Evolutionary conservation across 129 eudicot genomes (phyloP).

Genomic region (Silybum marianum): DNA sequence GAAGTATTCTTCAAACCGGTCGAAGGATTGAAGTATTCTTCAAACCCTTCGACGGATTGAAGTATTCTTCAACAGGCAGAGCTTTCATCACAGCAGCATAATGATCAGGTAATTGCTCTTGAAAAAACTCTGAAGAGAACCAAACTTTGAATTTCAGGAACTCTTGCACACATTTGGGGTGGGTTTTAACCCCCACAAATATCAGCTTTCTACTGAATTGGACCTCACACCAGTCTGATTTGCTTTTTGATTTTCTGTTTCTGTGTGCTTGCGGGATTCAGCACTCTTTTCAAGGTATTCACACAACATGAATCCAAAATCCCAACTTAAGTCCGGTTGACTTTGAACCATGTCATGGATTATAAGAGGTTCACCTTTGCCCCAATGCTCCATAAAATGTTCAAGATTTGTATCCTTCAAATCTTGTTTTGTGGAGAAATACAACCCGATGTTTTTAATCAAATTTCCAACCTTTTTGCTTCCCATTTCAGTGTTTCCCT

Average conservation of each 20-base stretch:
- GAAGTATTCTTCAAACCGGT: constrained; percentile 24
- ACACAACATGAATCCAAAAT: constrained; percentile 57
- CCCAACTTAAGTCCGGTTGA: constrained; percentile 59
- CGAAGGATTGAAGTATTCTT: constrained; percentile 48
- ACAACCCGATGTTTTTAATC: constrained; percentile 29
- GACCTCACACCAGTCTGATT: constrained; percentile 72
- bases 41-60: constrained; percentile 36
- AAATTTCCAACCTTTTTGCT: constrained; percentile 23
- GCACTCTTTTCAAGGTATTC: constrained; percentile 51
- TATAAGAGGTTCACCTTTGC: constrained; percentile 65
- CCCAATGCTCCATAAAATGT: constrained; percentile 86
- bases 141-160: constrained; percentile 50
- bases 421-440: constrained; percentile 45
- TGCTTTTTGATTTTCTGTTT: constrained; percentile 20
- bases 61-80: constrained; percentile 71
- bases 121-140: constrained; percentile 56
- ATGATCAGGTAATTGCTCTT: constrained; percentile 55
- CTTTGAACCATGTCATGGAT: constrained; percentile 49
- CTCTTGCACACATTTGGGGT: constrained; percentile 48
- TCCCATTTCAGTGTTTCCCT: constrained; percentile 24
- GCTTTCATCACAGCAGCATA: constrained; percentile 47
- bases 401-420: constrained; percentile 45
- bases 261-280: constrained; percentile 29
- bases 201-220: constrained; percentile 46
- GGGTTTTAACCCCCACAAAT: constrained; percentile 46